phyloP scores from a whole-genome alignment of 1,139 yeast genomes.

The Nakaseomyces sp. region DNA sequence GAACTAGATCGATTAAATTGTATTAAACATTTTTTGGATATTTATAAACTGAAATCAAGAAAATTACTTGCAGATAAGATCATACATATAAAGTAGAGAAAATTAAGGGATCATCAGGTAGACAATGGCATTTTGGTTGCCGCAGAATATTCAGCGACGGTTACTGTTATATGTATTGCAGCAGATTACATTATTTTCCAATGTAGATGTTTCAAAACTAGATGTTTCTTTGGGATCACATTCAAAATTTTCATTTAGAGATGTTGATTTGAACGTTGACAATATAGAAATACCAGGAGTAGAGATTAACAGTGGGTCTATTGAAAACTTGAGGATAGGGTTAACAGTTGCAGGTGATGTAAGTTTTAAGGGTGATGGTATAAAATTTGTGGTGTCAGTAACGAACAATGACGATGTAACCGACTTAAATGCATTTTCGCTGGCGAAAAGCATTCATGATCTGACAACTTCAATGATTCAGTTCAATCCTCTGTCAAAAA shows the following conservation, averaged over 20 bases:
- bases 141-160: conserved; percentile 75
- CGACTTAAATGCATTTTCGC: conserved; percentile 27
- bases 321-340: conserved; percentile 44
- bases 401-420: neutral
- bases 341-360: conserved; percentile 60
- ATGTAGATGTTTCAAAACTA: conserved; percentile 68
- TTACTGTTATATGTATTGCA: conserved; percentile 70
- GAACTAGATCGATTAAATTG: too few relatives aligned
- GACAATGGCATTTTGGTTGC: conserved; percentile 64
- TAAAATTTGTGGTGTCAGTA: conserved; percentile 45
- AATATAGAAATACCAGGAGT: conserved; percentile 64
- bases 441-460: conserved; percentile 60
- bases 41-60: too few relatives aligned
- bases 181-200: conserved; percentile 75
- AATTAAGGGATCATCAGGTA: neutral
- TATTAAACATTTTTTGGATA: too few relatives aligned
- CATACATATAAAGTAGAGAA: neutral
- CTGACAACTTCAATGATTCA: conserved; percentile 53
- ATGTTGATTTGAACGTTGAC: conserved; percentile 66
- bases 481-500: conserved; percentile 17
- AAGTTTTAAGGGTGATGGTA: conserved; percentile 47
- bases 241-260: conserved; percentile 47
- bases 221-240: conserved; percentile 65
- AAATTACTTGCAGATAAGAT: too few relatives aligned
- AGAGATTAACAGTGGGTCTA: conserved; percentile 52